phyloP scores from a whole-genome alignment of 805 yeast genomes.

The Starmera quercuum region DNA sequence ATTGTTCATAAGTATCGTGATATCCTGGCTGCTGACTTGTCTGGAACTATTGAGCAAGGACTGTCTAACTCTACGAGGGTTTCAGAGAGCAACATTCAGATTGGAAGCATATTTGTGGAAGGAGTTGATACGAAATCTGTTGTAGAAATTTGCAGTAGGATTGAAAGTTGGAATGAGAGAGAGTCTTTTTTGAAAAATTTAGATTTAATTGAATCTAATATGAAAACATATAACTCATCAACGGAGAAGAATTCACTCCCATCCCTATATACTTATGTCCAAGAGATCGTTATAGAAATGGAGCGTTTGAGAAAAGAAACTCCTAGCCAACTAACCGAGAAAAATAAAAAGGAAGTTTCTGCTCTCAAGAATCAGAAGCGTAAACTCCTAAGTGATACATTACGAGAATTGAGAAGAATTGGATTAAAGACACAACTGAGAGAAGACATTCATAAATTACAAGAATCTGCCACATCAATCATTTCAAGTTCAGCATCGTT shows the following conservation, averaged over 20 bases:
- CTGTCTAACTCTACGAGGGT: conserved; percentile 22
- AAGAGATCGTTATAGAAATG: conserved; percentile 47
- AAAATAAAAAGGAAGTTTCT: conserved; percentile 62
- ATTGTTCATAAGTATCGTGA: conserved; percentile 74
- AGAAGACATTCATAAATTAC: conserved; percentile 55
- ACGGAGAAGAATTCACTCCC: conserved; percentile 33
- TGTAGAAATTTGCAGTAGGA: conserved; percentile 6
- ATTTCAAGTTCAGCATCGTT: conserved; percentile 48
- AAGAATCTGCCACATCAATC: conserved; percentile 55
- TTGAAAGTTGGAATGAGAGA: conserved; percentile 47
- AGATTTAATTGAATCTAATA: conserved; percentile 41
- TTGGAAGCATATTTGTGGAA: conserved; percentile 6
- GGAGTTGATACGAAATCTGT: conserved; percentile 7
- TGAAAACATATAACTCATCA: conserved; percentile 39
- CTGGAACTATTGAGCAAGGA: conserved; percentile 54
- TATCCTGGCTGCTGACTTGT: conserved; percentile 43
- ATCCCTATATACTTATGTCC: conserved; percentile 45
- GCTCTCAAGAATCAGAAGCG: conserved; percentile 76
- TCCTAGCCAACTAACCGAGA: conserved; percentile 63
- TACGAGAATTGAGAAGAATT: conserved; percentile 65
- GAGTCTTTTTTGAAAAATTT: conserved; percentile 49
- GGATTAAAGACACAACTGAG: conserved; percentile 68
- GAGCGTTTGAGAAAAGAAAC: conserved; percentile 67
- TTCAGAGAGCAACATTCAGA: neutral
- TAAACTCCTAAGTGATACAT: conserved; percentile 65